Base-by-base conservation (phyloP, 228 moss, liverwort and hornwort species). In the Sphagnum fallax region DNA sequence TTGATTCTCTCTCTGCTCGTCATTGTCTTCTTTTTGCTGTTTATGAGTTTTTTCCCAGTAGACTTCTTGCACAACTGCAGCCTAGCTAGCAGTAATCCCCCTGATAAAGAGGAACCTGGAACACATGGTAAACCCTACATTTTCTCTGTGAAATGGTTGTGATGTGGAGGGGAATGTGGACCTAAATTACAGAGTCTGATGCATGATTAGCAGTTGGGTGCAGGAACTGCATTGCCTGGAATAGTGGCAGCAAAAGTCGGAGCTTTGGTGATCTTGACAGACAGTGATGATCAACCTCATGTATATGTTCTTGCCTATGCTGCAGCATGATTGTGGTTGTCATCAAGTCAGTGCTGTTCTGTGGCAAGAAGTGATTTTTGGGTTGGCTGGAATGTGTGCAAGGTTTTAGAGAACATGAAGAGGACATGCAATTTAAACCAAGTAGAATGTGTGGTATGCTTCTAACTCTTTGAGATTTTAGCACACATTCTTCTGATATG, bases 241-340 rank as follows among this genome's bases (percentile, higher is more conserved):
- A 80, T 91, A 5, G 88, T 91, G 61, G 91, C 94, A 50, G 91
- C 91, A n/a, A 94, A 94, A 88, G 70, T 88, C 61, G 94, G 94
- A 72, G 88, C 83, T 52, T 50, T 72, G 6, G 94, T 91, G 55
- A 82, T 81, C 5, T 62, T 94, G 55, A 94, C 91, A 47, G 94
- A 94, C 80, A 91, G 81, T 50, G 84, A 82, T 52, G 88, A 83
- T 74, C 85, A 83, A 52, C 77, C 83, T 61, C 81, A 89, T 85
- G 92, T 80, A n/a, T 52, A 67, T 8, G 12, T 55, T 32, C 32
- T 32, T 32, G 32, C 32, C 32, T 32, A 32, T 32, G 2, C 32
- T 2, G 32, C 32, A 32, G 32, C 32, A 32, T 32, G 32, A 1
- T 32, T 32, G 32, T 32, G 32, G 32, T 32, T 32, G 32, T 32